Conservation (phyloP, 2,329 filamentous ascomycete species). For the Cladobotryum mycophilum region DNA sequence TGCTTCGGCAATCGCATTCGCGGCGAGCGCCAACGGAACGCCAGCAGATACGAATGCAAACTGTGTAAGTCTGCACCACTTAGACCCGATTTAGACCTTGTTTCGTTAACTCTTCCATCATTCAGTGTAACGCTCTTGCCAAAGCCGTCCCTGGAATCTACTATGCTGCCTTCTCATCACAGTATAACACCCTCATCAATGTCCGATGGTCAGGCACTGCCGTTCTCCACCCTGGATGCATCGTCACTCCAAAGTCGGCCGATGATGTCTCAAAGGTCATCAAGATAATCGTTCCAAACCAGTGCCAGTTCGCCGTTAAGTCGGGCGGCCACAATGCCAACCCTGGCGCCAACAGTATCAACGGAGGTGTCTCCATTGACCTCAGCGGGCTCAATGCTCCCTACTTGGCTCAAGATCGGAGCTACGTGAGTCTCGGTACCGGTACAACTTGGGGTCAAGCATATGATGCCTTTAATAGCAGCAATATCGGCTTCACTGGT, state of each 20-base stretch:
- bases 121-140: too few relatives aligned
- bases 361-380: constrained; percentile 33
- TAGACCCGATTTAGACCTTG: too few relatives aligned
- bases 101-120: too few relatives aligned
- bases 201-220: constrained; percentile 5
- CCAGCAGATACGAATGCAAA: too few relatives aligned
- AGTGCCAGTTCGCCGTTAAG: constrained; percentile 26
- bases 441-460: constrained; percentile 24
- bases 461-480: neutral
- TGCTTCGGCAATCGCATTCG: too few relatives aligned
- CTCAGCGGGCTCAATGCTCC: constrained; percentile 26
- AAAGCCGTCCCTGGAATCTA: neutral
- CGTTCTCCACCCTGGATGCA: constrained; percentile 2
- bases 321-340: constrained; percentile 42
- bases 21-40: too few relatives aligned
- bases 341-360: constrained; percentile 32
- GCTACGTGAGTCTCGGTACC: constrained; percentile 29
- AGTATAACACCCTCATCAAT: constrained; percentile 1
- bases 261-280: constrained; percentile 2
- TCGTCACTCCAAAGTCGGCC: constrained; percentile 3
- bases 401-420: constrained; percentile 2
- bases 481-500: neutral
- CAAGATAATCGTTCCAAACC: neutral
- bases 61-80: too few relatives aligned
- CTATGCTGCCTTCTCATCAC: neutral